These are phyloP conservation scores for Sclerotinia sclerotiorum DNA, from an alignment of 2,329 filamentous ascomycete genomes.

Conservation along the genomic window DNA sequence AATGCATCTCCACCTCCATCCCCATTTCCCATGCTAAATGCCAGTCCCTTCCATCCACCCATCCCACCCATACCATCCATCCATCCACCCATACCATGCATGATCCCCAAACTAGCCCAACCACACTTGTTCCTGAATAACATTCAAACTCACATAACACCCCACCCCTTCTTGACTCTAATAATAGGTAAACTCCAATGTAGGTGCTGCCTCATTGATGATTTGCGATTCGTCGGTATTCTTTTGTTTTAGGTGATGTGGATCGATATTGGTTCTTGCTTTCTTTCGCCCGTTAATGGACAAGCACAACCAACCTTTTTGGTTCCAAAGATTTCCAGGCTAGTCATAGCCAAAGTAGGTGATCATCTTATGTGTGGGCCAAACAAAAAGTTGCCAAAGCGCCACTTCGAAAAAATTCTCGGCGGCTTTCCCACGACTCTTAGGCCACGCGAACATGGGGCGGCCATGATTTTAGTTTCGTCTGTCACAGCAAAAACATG, in stretches of 20 bases:
- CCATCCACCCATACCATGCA: conserved; percentile 1
- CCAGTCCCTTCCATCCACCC: not conserved
- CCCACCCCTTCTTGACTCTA: too few species aligned
- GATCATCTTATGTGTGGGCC: not conserved
- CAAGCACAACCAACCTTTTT: not conserved
- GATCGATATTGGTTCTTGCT: not conserved
- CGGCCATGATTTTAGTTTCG: not conserved
- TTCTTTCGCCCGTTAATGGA: too few species aligned
- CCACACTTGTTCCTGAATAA: not conserved
- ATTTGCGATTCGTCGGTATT: not conserved
- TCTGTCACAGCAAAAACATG: not conserved
- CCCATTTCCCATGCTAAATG: not conserved
- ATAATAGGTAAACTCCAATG: not conserved
- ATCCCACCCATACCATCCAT: too few species aligned
- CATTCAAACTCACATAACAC: not conserved
- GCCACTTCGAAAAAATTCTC: not conserved
- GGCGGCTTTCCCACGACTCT: not conserved
- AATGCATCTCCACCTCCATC: not conserved
- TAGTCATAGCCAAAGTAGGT: not conserved
- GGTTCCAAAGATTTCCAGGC: not conserved
- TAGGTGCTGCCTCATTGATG: too few species aligned
- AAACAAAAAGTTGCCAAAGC: not conserved
- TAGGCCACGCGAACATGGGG: not conserved
- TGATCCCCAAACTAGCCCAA: not conserved
- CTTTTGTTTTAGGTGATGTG: too few species aligned